Evolutionary conservation across 2,329 filamentous ascomycete genomes (phyloP), one percentile per base, ranked within the genome.

Genomic region (Ophiocordyceps camponoti-floridani): DNA sequence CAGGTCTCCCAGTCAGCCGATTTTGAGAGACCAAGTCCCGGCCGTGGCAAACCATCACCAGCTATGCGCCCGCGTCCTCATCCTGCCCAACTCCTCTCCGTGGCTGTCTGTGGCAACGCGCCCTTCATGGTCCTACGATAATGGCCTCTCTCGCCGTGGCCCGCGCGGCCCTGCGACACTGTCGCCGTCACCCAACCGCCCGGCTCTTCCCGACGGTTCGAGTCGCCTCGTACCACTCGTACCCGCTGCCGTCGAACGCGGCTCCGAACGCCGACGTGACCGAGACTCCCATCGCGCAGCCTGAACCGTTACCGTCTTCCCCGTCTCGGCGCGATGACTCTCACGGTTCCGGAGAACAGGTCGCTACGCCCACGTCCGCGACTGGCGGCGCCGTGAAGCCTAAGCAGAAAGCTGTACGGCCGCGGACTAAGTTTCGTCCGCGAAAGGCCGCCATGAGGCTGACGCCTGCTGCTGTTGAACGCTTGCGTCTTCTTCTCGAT

Each of bases 381-480:
- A 52, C 79, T 19, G 63, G 69, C 26, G 82, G 87, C 27, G 35
- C 43, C 4, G 45, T 26, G 58, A 75, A 79, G 2, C 82, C 87
- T 57, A 80, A 77, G 56, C 65, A 76, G 31, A 77, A 76, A 54
- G 64, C 73, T 11, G 58, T 52, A 4, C 53, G 62, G 4, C 59
- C 57, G 19, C 56, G 62, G 41, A 48, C 61, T 3, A 62, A 60
- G 55, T 54, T 64, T 37, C 64, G 66, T 2, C 75, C 89, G 12
- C 79, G 88, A 46, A 96, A 96, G 67, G 88, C 91, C 1, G 86
- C 89, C 2, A 89, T 98, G 69, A 85, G 77, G 52, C 72, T 98
- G 23, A 88, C 88, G 0, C 75, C 84, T 0, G 67, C 78, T 1
- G 91, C 91, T 0, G 81, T 94, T 3, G 69, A 79, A 42, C 87